phyloP scores from a whole-genome alignment of 805 yeast genomes.

The Ogataea dorogensis region DNA sequence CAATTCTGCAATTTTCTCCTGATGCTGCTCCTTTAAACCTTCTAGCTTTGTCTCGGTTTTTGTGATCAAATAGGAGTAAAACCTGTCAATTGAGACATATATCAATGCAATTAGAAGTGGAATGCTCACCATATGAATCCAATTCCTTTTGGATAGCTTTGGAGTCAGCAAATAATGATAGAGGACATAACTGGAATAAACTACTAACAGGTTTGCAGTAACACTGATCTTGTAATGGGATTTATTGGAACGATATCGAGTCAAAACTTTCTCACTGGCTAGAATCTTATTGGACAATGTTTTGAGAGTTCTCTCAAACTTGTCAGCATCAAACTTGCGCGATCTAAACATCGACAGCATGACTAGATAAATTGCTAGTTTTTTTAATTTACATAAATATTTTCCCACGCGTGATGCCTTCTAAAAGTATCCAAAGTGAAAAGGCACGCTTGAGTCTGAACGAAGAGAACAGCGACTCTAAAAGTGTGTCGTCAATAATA shows the following conservation, averaged over 20 bases:
- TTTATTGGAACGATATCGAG: slow-evolving; percentile 17
- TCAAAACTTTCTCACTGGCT: slow-evolving; percentile 24
- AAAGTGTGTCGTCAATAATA: slow-evolving; percentile 30
- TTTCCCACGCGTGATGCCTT: slow-evolving; percentile 24
- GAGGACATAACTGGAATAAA: slow-evolving; percentile 26
- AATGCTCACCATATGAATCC: slow-evolving; percentile 4
- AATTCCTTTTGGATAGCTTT: slow-evolving; percentile 2
- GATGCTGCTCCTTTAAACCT: slow-evolving; percentile 33
- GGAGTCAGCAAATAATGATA: slow-evolving; percentile 19
- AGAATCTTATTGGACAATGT: slow-evolving; percentile 37
- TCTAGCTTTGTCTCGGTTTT: slow-evolving; percentile 26
- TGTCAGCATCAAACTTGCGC: slow-evolving; percentile 40
- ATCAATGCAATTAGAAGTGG: slow-evolving; percentile 19
- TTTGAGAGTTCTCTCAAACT: slow-evolving; percentile 44
- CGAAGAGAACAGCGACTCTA: neutral
- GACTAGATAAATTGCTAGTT: neutral
- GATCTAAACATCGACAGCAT: slow-evolving; percentile 29
- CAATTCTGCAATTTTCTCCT: slow-evolving; percentile 36
- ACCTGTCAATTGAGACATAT: slow-evolving; percentile 16
- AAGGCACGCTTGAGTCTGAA: slow-evolving; percentile 17
- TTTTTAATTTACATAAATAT: neutral
- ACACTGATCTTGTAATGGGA: slow-evolving; percentile 18
- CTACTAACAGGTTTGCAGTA: slow-evolving; percentile 19
- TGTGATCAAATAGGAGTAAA: slow-evolving; percentile 22
- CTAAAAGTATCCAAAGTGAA: slow-evolving; percentile 18